These are phyloP conservation scores for Oemleria cerasiformis DNA, from an alignment of 306 rosid genomes.

Conservation along the genomic window DNA sequence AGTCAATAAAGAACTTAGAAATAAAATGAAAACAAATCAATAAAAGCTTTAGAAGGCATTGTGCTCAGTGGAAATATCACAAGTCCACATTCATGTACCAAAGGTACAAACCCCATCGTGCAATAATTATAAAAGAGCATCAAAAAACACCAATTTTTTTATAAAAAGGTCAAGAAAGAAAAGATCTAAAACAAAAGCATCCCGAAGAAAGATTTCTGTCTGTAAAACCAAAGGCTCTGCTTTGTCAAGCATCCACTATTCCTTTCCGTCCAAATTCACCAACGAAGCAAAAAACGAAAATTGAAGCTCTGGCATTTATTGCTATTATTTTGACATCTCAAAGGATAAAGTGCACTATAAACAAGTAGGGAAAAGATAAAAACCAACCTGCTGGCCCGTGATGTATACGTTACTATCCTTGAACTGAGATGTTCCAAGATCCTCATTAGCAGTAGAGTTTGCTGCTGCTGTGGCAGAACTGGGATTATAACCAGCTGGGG, in stretches of 20 bases:
- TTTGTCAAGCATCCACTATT: not conserved
- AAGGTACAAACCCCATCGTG: too few species aligned
- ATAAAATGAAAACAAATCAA: not conserved
- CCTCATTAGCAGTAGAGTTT: slow-evolving; percentile 72
- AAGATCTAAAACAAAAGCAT: not conserved
- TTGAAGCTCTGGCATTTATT: not conserved
- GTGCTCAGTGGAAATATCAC: too few species aligned
- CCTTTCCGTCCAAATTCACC: not conserved
- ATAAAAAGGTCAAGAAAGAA: not conserved
- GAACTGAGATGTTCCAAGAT: slow-evolving; percentile 76
- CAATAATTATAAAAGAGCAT: not conserved
- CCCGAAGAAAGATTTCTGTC: not conserved
- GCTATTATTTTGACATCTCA: slow-evolving; percentile 6
- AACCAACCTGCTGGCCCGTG: slow-evolving; percentile 81
- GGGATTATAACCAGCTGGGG: slow-evolving; percentile 76
- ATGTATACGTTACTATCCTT: slow-evolving; percentile 85
- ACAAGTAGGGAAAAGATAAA: slow-evolving; percentile 24
- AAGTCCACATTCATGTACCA: too few species aligned
- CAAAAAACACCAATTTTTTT: not conserved
- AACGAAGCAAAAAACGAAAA: not conserved
- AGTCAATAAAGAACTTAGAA: not conserved
- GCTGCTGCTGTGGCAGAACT: slow-evolving; percentile 62
- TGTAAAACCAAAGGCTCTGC: not conserved
- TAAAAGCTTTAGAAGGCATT: not conserved
- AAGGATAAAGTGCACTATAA: not conserved